Base-by-base conservation (phyloP, 768 basidiomycete species). In the Xerocomellus intermedius region DNA sequence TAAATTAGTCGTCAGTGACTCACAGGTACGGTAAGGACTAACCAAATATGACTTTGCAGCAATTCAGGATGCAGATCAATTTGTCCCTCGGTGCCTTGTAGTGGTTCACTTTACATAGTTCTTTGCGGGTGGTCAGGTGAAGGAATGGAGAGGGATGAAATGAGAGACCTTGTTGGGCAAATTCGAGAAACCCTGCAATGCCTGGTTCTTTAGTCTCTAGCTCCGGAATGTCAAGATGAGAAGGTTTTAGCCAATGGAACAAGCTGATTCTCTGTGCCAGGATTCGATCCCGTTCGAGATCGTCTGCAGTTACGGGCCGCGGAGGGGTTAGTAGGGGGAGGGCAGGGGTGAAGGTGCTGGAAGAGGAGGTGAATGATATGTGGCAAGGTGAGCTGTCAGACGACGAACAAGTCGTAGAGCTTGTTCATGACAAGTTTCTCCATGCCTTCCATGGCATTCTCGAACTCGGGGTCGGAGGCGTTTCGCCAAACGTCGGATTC, bases 361-460 rank as follows among this genome's bases (percentile, higher is more conserved):
- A 56, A 54, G 35, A 50, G 46, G 43, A 45, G 8, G 50, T 56
- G 48, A 38, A 50, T 48, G 54, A 59, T 55, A 30, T 39, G 13
- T 26, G 54, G 2, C 12, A 35, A 21, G 14, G 19, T 12, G 58
- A 48, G 36, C 8, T 22, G 48, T 19, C 19, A 38, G n/a, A 46
- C 5, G 52, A 83, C 89, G 67, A 58, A 98, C 95, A 91, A 93
- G 63, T 94, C 92, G 70, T 97, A 98, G 49, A 98, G 75, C 48
- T 94, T 79, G 64, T 98, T 99, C 97, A 99, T 98, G 61, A 99
- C 97, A 8, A 99, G 82, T 72, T 99, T 99, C 79, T 99, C 97
- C 93, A 98, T 98, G 48, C 94, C 95, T 73, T 99, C 97, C 77
- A 94, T 83, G 0, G 94, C 93, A 64, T 96, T 95, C 50, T 98